Base-by-base conservation (phyloP, 2,329 filamentous ascomycete species). In the Dothistroma pini region DNA sequence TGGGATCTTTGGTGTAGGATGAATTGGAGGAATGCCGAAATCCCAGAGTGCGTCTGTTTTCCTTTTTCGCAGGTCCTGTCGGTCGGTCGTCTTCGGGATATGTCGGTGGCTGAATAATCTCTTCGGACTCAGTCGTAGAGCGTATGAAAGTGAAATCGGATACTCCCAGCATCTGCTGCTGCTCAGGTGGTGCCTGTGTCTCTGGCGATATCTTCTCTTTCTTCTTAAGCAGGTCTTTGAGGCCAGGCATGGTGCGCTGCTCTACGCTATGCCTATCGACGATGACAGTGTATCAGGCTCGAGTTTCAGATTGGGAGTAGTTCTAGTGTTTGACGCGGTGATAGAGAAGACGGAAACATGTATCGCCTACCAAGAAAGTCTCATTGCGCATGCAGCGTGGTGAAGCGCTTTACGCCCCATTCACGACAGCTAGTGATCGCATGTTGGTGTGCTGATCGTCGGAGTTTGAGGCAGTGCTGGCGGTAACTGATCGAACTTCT, bases 141-240 rank as follows among this genome's bases (percentile, higher is more conserved):
- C 92, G 88, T 71, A 95, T 83, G 78, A 97, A 91, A 65, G 83
- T 91, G 78, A 97, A 91, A 68, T 90, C 86, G 60, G 89, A 87
- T 1, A 68, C 63, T 7, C 34, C 62, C 47, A 68, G 31, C 22
- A 19, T 48, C 44, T 59, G 41, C 50, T 65, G 35, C 80, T 65
- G 73, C 67, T 83, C 16, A 38, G 59, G 47, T 61, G 60, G 22
- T 65, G 66, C 14, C 56, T 47, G 12, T 72, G 54, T 56, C 25
- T 75, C 73, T 74, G 62, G 74, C 41, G 41, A 76, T 56, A 82
- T 74, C 69, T 79, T 84, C 44, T 85, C 83, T 70, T 85, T 86
- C 77, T 86, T 88, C 73, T 83, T 86, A 60, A 89, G 76, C 31
- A 88, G 74, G 67, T 86, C 81, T 71, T 80, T 82, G 63, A 88